These are phyloP conservation scores for Didymella segeticola DNA, from an alignment of 2,329 filamentous ascomycete genomes.

Conservation along the genomic window DNA sequence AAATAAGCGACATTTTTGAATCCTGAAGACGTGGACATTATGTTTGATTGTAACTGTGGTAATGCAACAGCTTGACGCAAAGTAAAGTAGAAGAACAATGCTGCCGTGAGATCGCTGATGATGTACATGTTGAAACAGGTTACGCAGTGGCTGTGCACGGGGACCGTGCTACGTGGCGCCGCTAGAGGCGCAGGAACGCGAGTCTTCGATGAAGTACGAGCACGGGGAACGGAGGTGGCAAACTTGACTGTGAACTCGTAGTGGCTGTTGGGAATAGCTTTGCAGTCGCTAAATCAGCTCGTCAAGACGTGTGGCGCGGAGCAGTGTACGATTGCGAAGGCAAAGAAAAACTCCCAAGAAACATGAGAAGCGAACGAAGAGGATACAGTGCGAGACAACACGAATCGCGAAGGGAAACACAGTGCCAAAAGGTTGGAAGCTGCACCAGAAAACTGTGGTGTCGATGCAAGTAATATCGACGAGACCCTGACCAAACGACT, in stretches of 20 bases:
- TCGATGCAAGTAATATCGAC: background rate
- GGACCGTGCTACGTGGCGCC: constrained; percentile 29
- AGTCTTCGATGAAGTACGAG: background rate
- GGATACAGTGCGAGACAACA: background rate
- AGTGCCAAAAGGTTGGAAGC: background rate
- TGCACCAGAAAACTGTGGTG: background rate
- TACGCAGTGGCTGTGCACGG: constrained; percentile 29
- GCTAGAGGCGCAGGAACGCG: constrained; percentile 24
- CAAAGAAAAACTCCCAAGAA: background rate
- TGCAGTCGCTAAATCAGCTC: background rate
- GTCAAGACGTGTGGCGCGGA: background rate
- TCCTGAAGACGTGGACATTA: constrained; percentile 32
- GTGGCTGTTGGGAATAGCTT: background rate
- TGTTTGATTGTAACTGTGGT: constrained; percentile 20
- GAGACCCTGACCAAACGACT: background rate
- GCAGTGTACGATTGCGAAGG: background rate
- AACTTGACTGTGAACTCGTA: background rate
- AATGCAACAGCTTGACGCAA: constrained; percentile 32
- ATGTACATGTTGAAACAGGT: constrained; percentile 27
- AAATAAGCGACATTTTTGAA: constrained; percentile 49
- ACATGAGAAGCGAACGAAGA: background rate
- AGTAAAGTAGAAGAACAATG: constrained; percentile 29
- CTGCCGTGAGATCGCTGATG: constrained; percentile 17
- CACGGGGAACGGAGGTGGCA: background rate
- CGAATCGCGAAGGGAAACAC: background rate